Conservation (phyloP, 208 protist genomes). For the Acanthamoeba lugdunensis region DNA sequence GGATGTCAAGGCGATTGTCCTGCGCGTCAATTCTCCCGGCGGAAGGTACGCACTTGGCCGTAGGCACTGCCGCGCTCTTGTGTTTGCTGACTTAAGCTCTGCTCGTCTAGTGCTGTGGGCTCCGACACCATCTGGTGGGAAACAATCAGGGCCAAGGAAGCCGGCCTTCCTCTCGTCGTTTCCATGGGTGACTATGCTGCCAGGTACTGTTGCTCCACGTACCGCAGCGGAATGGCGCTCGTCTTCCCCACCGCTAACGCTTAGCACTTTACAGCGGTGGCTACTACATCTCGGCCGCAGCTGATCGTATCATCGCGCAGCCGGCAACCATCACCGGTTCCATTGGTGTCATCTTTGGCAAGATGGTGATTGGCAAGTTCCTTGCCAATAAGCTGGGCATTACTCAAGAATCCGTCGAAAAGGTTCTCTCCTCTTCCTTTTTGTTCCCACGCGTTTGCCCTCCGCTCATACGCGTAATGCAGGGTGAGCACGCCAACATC, state of each 20-base stretch:
- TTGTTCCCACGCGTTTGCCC: not conserved
- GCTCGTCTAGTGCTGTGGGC: slow-evolving; percentile 8
- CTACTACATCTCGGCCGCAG: slow-evolving; percentile 44
- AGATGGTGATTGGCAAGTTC: slow-evolving; percentile 46
- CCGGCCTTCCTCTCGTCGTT: slow-evolving; percentile 39
- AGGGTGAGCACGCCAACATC: slow-evolving; percentile 31
- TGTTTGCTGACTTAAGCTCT: not conserved
- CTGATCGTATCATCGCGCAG: slow-evolving; percentile 46
- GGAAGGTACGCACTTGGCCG: slow-evolving; percentile 8
- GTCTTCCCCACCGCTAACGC: not conserved
- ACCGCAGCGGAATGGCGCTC: not conserved
- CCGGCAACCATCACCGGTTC: slow-evolving; percentile 62
- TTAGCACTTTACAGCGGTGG: slow-evolving; percentile 28
- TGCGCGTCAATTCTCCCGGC: slow-evolving; percentile 57
- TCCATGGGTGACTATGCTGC: slow-evolving; percentile 70
- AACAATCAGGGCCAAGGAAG: slow-evolving; percentile 35
- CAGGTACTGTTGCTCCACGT: not conserved
- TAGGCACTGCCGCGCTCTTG: too few relatives aligned
- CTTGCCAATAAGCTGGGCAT: slow-evolving; percentile 38
- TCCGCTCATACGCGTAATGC: not conserved
- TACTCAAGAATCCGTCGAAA: slow-evolving; percentile 38
- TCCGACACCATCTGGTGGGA: slow-evolving; percentile 70
- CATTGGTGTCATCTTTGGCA: slow-evolving; percentile 51
- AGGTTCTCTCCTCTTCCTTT: not conserved
- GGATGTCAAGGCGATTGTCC: slow-evolving; percentile 50